Evolutionary conservation across 1,139 yeast species (phyloP).

Genomic region (Candida labiduridarum): DNA sequence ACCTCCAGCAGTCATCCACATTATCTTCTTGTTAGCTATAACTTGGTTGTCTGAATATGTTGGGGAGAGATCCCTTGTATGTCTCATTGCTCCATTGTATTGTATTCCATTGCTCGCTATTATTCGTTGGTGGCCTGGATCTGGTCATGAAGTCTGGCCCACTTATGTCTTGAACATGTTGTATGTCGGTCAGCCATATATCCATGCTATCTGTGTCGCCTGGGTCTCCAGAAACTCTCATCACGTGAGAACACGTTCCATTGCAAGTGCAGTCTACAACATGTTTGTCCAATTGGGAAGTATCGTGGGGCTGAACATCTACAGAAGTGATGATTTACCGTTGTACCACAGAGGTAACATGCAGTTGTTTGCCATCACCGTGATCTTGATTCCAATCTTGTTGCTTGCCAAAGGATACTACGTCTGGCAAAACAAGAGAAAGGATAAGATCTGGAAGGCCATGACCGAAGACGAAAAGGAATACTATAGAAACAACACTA

Average conservation of each 20-base stretch:
- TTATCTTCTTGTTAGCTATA: constrained; percentile 34
- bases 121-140: constrained; percentile 54
- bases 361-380: constrained; percentile 20
- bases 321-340: constrained; percentile 60
- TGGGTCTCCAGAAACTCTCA: constrained; percentile 66
- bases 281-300: constrained; percentile 60
- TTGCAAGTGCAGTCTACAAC: constrained; percentile 59
- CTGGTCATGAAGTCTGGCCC: constrained; percentile 51
- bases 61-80: constrained; percentile 35
- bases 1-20: constrained; percentile 29
- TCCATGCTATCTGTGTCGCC: constrained; percentile 55
- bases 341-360: constrained; percentile 56
- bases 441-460: constrained; percentile 48
- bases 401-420: constrained; percentile 42
- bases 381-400: constrained; percentile 22
- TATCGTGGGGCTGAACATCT: constrained; percentile 54
- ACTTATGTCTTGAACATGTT: constrained; percentile 53
- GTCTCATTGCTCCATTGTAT: constrained; percentile 40
- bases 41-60: constrained; percentile 45
- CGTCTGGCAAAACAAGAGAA: constrained; percentile 44
- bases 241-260: constrained; percentile 59
- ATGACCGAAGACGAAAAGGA: constrained; percentile 51
- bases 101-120: constrained; percentile 43
- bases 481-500: constrained; percentile 44
- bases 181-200: constrained; percentile 51